Evolutionary conservation across 345 rosid species (phyloP), one percentile per base, ranked within the genome.

Genomic region (Turnera subulata): DNA sequence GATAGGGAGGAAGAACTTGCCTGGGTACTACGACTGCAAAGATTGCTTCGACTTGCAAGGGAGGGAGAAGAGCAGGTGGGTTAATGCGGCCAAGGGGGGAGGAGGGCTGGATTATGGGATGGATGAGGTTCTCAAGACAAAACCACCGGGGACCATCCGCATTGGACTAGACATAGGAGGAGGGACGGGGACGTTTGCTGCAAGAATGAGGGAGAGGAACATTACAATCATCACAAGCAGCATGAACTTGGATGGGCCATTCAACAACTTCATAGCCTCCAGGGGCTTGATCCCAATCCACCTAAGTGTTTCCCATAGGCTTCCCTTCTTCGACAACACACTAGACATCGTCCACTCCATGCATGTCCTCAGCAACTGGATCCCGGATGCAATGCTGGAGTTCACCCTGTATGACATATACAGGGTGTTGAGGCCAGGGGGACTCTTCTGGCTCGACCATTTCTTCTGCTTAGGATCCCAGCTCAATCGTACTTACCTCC

Each of bases 101-200:
- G 78, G 80, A 19, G 64, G 55, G 19, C 70, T 77, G 6, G 69
- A 74, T 56, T 79, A 76, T 35, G 71, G 76, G 4, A 73, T 84
- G 29, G 81, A 81, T 48, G 49, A 60, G 46, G 80, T 81, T 24
- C 68, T 77, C 14, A 13, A 21, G 15, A 54, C 39, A 2, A 80
- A 63, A 56, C 69, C 75, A 5, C 43, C 0, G 0, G 76, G 84
- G 0, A 74, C 53, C 0, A 65, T 80, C 42, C 71, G 84, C 0
- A 72, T 80, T 11, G 82, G 86, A n/a, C 66, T 70, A 2, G 89
- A 76, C 70, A 68, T 80, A 2, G 79, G 84, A n/a, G 79, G 77
- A 0, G 79, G 80, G 4, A 57, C 62, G 0, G 81, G 81, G 5
- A 76, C 77, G 3, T 84, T 84, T 44, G 84, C 90, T 0, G 90